These are phyloP conservation scores for Chenopodium quinoa DNA, from an alignment of 148 eudicot species.

Conservation along the genomic window DNA sequence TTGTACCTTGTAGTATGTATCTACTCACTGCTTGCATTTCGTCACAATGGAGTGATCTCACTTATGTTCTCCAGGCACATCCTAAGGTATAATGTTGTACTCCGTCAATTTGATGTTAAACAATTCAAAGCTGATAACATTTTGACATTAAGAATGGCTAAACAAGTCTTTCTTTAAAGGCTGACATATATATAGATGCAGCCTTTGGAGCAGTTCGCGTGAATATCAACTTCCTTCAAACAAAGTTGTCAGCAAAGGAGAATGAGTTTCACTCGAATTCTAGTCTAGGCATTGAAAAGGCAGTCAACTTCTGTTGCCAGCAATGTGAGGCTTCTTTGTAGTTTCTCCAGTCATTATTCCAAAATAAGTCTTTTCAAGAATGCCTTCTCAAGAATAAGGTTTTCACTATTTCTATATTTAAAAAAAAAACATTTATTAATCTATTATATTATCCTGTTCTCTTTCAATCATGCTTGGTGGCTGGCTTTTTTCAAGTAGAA, in stretches of 20 bases:
- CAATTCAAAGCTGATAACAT: background rate
- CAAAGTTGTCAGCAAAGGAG: slow-evolving; percentile 48
- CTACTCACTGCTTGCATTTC: slow-evolving; percentile 70
- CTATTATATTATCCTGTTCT: background rate
- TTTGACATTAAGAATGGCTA: slow-evolving; percentile 11
- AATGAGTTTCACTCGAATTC: slow-evolving; percentile 30
- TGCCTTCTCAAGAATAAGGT: slow-evolving; percentile 84
- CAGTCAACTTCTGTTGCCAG: slow-evolving; percentile 57
- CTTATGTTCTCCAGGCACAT: slow-evolving; percentile 61
- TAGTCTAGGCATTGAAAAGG: slow-evolving; percentile 41
- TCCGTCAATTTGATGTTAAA: background rate
- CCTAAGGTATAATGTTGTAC: slow-evolving; percentile 53
- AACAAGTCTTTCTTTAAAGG: slow-evolving; percentile 45
- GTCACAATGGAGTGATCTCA: slow-evolving; percentile 81
- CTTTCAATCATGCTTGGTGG: background rate
- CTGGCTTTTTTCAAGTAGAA: too few species aligned
- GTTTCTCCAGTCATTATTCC: slow-evolving; percentile 80
- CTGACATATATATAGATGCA: slow-evolving; percentile 70
- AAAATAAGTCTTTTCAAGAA: slow-evolving; percentile 78
- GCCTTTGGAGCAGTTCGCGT: slow-evolving; percentile 76
- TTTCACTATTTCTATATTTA: background rate
- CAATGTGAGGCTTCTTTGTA: slow-evolving; percentile 94
- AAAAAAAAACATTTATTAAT: too few species aligned
- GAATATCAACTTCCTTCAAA: slow-evolving; percentile 60
- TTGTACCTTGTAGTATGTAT: slow-evolving; percentile 75